These are phyloP conservation scores for Corylus heterophylla DNA, from an alignment of 306 rosid genomes.

Conservation along the genomic window DNA sequence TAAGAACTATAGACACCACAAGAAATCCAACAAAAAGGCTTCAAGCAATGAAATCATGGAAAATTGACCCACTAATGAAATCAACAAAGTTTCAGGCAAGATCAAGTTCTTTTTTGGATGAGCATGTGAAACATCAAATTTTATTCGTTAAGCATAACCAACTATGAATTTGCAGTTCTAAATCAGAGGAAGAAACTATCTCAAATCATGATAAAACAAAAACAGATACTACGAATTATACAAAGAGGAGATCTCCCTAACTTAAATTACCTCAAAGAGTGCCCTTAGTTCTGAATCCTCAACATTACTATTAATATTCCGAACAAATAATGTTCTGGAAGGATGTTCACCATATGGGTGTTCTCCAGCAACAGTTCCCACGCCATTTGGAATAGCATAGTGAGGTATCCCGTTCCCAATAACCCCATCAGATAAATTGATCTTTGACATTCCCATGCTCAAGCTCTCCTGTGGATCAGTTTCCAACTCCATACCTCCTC, in stretches of 20 bases:
- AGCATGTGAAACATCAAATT: conserved; percentile 9
- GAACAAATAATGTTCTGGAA: conserved; percentile 89
- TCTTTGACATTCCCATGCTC: conserved; percentile 50
- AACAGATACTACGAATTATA: not conserved
- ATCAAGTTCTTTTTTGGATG: not conserved
- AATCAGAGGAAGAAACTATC: not conserved
- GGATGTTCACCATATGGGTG: conserved; percentile 98
- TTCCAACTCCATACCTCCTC: conserved; percentile 93
- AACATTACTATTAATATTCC: conserved; percentile 87
- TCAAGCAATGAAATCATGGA: conserved; percentile 2
- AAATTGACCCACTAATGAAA: not conserved
- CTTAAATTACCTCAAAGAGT: conserved; percentile 74
- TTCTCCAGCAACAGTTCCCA: conserved; percentile 85
- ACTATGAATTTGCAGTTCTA: not conserved
- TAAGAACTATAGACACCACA: not conserved
- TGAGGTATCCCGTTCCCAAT: conserved; percentile 55
- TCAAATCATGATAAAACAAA: conserved; percentile 3
- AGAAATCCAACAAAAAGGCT: not conserved
- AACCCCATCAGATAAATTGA: conserved; percentile 59
- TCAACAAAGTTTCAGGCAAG: not conserved
- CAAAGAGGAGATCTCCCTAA: conserved; percentile 12
- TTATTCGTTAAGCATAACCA: conserved; percentile 5
- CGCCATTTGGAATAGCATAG: conserved; percentile 63
- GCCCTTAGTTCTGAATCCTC: conserved; percentile 83
- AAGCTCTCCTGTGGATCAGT: conserved; percentile 58